phyloP scores from a whole-genome alignment of 805 yeast species.

The Cephaloascus albidus region DNA sequence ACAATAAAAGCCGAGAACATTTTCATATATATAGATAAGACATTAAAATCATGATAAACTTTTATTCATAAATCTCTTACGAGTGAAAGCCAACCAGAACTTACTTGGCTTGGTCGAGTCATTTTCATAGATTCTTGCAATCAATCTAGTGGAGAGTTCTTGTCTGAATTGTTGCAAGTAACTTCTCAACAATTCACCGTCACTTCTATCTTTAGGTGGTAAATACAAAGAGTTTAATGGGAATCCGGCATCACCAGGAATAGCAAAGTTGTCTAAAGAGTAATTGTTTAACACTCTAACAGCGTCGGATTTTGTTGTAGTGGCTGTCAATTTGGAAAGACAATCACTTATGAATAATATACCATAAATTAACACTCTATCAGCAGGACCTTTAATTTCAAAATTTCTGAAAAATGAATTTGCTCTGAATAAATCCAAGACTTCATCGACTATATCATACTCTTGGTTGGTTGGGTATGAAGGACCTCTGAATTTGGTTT shows the following conservation, averaged over 20 bases:
- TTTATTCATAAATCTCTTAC: constrained; percentile 94
- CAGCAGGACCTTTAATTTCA: constrained; percentile 94
- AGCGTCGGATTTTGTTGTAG: constrained; percentile 49
- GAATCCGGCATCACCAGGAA: constrained; percentile 95
- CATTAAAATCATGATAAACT: constrained; percentile 34
- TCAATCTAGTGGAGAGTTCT: constrained; percentile 75
- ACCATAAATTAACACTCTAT: constrained; percentile 87
- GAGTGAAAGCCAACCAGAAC: constrained; percentile 92
- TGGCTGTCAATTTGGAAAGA: constrained; percentile 47
- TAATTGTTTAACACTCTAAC: constrained; percentile 66
- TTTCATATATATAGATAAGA: no score
- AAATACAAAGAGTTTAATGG: constrained; percentile 76
- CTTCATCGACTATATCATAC: constrained; percentile 89
- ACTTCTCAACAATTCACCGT: constrained; percentile 68
- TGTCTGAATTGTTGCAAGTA: constrained; percentile 93
- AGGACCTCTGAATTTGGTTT: constrained; percentile 84
- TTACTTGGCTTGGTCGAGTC: constrained; percentile 64
- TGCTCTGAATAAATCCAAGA: constrained; percentile 85
- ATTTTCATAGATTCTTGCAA: constrained; percentile 61
- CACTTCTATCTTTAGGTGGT: constrained; percentile 66
- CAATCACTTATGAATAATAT: constrained; percentile 85
- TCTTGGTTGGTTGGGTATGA: constrained; percentile 63
- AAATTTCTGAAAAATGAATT: constrained; percentile 95
- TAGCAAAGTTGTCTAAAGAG: constrained; percentile 76
- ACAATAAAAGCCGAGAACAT: no score